Conservation (phyloP, 2,329 filamentous ascomycete species). For the Hirsutella minnesotensis region DNA sequence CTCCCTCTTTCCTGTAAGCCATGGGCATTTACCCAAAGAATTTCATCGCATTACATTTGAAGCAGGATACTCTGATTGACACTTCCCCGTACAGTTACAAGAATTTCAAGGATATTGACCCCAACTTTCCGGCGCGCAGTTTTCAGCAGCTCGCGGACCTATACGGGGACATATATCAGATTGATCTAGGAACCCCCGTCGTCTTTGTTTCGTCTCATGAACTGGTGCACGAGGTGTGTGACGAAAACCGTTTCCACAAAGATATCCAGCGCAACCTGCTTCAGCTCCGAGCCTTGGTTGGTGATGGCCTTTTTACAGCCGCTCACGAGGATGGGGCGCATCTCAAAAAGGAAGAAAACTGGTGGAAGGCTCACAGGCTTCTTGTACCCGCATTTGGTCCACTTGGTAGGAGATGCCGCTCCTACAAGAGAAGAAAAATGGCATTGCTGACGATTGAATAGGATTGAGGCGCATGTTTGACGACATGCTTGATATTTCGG, state of each 20-base stretch:
- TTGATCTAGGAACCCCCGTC: not conserved
- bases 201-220: not conserved
- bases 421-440: conserved; percentile 35
- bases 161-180: too few relatives aligned
- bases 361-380: conserved; percentile 54
- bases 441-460: not conserved
- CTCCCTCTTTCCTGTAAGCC: too few relatives aligned
- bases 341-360: conserved; percentile 35
- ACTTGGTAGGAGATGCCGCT: conserved; percentile 39
- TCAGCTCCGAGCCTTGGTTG: conserved; percentile 42
- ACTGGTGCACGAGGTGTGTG: conserved; percentile 26
- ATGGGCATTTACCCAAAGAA: too few relatives aligned
- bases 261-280: conserved; percentile 34
- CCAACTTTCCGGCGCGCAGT: too few relatives aligned
- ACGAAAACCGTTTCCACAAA: conserved; percentile 57
- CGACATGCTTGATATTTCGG: conserved; percentile 56
- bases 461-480: conserved; percentile 12
- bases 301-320: conserved; percentile 57
- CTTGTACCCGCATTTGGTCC: conserved; percentile 61
- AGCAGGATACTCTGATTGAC: too few relatives aligned
- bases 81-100: too few relatives aligned
- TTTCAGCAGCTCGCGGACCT: too few relatives aligned
- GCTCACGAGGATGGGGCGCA: conserved; percentile 15
- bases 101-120: too few relatives aligned
- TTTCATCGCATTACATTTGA: too few relatives aligned